Conservation (phyloP, 2,329 filamentous ascomycete species). For the Alternaria panax region DNA sequence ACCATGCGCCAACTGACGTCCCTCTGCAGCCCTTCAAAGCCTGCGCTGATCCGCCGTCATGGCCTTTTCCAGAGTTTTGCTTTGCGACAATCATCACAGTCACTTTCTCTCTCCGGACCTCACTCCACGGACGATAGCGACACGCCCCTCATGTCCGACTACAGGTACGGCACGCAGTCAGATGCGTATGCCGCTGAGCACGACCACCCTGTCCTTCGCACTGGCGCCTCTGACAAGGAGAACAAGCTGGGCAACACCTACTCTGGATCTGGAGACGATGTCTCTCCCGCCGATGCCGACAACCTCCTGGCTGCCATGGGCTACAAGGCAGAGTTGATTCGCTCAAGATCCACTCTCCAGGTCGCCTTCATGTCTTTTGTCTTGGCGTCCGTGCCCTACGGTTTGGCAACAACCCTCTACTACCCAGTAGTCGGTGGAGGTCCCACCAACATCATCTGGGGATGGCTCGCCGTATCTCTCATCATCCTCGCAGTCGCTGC, state of each 20-base stretch:
- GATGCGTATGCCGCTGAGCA: conserved; percentile 46
- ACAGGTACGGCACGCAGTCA: conserved; percentile 44
- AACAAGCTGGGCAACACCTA: conserved; percentile 35
- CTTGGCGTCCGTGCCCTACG: conserved; percentile 76
- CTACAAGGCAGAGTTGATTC: conserved; percentile 70
- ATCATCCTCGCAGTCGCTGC: conserved; percentile 74
- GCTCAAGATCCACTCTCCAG: conserved; percentile 71
- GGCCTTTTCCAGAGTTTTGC: conserved; percentile 24
- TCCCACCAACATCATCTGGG: conserved; percentile 75
- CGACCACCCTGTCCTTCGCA: conserved; percentile 34
- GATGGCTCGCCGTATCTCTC: conserved; percentile 71
- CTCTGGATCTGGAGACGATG: conserved; percentile 34
- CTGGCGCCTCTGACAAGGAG: conserved; percentile 32
- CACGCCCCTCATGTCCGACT: conserved; percentile 28
- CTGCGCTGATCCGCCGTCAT: conserved; percentile 27
- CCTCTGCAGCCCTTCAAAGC: conserved; percentile 39
- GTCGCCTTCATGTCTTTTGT: conserved; percentile 81
- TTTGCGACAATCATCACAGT: conserved; percentile 24
- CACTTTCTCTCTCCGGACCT: conserved; percentile 17
- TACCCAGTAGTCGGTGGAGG: conserved; percentile 73
- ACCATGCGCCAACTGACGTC: conserved; percentile 36
- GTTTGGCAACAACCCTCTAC: conserved; percentile 72
- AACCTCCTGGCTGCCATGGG: conserved; percentile 69
- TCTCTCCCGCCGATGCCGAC: conserved; percentile 60
- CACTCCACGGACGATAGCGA: conserved; percentile 18